Percentiles rank a stretch among this genome's conserved stretches.
phyloP scores from a whole-genome alignment of 768 basidiomycete genomes.

The Russula sp. region DNA sequence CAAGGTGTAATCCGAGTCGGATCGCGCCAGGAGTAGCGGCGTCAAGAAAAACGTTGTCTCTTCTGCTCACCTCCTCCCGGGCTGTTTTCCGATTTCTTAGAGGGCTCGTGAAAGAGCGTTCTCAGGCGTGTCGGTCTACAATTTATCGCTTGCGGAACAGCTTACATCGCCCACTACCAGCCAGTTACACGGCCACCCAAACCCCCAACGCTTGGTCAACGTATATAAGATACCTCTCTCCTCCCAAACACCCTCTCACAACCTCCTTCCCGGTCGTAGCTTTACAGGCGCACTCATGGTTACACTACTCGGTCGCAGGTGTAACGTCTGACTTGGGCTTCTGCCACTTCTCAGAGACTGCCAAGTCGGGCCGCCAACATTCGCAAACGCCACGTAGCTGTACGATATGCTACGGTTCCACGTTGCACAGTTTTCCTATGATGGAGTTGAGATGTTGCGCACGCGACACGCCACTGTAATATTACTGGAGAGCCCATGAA shows the following conservation, averaged over 20 bases:
- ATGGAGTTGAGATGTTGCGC: slow-evolving; percentile 30
- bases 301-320: slow-evolving; percentile 31
- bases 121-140: no score
- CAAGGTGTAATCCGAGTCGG: neutral
- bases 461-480: slow-evolving; percentile 16
- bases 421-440: slow-evolving; percentile 49
- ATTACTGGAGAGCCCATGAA: slow-evolving; percentile 43
- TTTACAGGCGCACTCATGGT: slow-evolving; percentile 40
- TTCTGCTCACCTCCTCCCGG: no score
- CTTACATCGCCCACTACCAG: no score
- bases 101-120: no score
- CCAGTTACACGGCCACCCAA: no score
- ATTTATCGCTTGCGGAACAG: no score
- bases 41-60: no score
- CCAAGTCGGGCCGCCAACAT: slow-evolving; percentile 42
- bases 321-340: slow-evolving; percentile 55
- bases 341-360: slow-evolving; percentile 40
- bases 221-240: slow-evolving; percentile 30
- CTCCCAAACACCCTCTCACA: slow-evolving; percentile 37
- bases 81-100: no score
- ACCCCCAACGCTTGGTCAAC: no score
- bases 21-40: slow-evolving; percentile 84
- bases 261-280: slow-evolving; percentile 23
- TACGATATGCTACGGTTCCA: slow-evolving; percentile 51
- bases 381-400: slow-evolving; percentile 48